Evolutionary conservation across 345 rosid genomes (phyloP), one percentile per base, ranked within the genome.

Genomic region (Linum lewisii): DNA sequence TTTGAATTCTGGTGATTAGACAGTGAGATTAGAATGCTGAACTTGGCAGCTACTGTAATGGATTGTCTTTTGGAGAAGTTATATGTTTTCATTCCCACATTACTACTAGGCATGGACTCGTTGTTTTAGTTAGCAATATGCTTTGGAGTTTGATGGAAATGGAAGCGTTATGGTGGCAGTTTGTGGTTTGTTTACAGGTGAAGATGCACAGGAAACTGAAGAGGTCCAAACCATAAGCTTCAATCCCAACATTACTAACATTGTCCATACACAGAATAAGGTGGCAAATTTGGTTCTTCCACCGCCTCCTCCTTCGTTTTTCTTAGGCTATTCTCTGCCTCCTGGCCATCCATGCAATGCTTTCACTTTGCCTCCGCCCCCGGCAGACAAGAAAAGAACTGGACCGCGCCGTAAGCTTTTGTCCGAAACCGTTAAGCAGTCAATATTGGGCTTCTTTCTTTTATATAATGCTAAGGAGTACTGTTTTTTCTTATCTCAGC

Each of bases 341-440:
- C 84, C 84, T 20, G 93, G 97, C 63, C 97, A 94, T 80, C 96
- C 79, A n/a, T 94, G 99, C 81, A 74, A 74, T 62, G 75, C 73
- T 71, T 94, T 94, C 71, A 84, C 81, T 49, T 72, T 90, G 71
- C 96, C 99, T 66, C 99, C 99, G 5, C 99, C 99, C 25, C 97
- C 97, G 4, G 92, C 95, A 14, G 96, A 90, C 75, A 84, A 64
- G 64, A 94, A 94, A 76, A 80, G 95, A 82, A 84, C 95, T 5
- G 97, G 97, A 60, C 99, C 99, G 22, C 84, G 96, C 54, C 87
- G 99, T 94, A 80, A 84, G 97, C 73, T 65, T 37, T 26, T 20
- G 18, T n/a, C 24, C 25, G 34, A 29, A 45, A 7, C 51, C 32
- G 15, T 37, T 42, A 42, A 42, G 16, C 9, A 16, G 0, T 11